Conservation (phyloP, 768 basidiomycete species). For the Mycena olivaceomarginata region DNA sequence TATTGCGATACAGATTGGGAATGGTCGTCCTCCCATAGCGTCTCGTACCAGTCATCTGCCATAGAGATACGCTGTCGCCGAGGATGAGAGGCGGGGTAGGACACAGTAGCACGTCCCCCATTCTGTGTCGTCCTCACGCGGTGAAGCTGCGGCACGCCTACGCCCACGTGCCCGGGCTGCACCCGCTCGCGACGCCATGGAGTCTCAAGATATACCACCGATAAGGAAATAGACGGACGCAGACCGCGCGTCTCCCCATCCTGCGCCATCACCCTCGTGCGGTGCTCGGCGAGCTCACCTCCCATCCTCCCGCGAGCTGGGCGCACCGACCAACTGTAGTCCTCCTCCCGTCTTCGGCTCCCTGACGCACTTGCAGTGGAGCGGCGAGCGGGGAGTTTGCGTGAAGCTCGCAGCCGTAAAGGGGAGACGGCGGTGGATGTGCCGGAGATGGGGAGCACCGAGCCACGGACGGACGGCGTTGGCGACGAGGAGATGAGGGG, state of each 20-base stretch:
- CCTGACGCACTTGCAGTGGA: too few relatives aligned
- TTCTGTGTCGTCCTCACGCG: neutral
- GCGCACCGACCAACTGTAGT: too few relatives aligned
- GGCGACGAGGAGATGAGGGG: too few relatives aligned
- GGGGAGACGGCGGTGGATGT: too few relatives aligned
- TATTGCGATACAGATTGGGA: constrained; percentile 1
- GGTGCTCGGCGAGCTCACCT: too few relatives aligned
- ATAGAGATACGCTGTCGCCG: neutral
- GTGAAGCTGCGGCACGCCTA: neutral
- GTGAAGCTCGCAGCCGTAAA: too few relatives aligned
- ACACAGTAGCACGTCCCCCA: neutral
- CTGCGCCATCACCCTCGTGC: neutral
- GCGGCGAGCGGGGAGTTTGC: too few relatives aligned
- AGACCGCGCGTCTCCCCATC: neutral
- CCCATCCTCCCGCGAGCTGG: too few relatives aligned
- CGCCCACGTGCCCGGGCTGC: too few relatives aligned
- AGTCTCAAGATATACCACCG: constrained; percentile 11
- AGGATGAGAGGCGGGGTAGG: neutral
- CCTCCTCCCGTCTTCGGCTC: too few relatives aligned
- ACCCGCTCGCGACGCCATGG: neutral
- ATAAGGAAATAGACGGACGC: neutral
- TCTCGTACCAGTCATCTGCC: neutral
- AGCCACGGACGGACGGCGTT: too few relatives aligned
- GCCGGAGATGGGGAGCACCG: too few relatives aligned
- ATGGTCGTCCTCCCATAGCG: neutral